Percentiles rank a stretch among this genome's conserved stretches.
These are phyloP conservation scores for Epicoccum sorghinum DNA, from an alignment of 2,329 filamentous ascomycete genomes.

Conservation along the genomic window DNA sequence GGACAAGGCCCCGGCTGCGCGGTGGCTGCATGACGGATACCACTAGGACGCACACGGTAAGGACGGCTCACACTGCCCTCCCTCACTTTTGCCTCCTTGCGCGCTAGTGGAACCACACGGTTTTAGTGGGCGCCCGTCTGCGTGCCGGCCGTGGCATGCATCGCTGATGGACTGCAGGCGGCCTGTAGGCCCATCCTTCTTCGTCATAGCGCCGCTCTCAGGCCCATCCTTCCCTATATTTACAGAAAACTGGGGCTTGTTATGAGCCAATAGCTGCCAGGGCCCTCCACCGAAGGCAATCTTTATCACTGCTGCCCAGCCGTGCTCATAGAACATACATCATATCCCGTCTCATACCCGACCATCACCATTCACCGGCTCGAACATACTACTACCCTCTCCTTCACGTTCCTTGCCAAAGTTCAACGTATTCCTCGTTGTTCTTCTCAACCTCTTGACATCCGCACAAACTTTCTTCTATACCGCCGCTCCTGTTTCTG, in stretches of 20 bases:
- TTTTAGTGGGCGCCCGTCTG: slow-evolving; percentile 32
- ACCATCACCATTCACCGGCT: slow-evolving; percentile 20
- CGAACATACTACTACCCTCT: slow-evolving; percentile 28
- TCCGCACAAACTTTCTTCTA: slow-evolving; percentile 15
- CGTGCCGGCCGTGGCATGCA: slow-evolving; percentile 36
- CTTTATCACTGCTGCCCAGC: slow-evolving; percentile 46
- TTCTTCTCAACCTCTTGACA: slow-evolving; percentile 17
- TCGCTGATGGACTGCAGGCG: slow-evolving; percentile 36
- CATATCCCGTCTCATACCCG: slow-evolving; percentile 44
- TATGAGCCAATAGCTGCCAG: slow-evolving; percentile 35
- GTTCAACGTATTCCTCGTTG: slow-evolving; percentile 21
- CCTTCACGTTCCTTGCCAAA: slow-evolving; percentile 28
- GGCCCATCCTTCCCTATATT: slow-evolving; percentile 47
- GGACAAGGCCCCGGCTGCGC: slow-evolving; percentile 26
- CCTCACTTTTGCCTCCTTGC: slow-evolving; percentile 35
- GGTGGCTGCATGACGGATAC: slow-evolving; percentile 29
- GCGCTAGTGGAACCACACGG: slow-evolving; percentile 30
- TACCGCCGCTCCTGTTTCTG: slow-evolving; percentile 13
- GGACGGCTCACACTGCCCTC: slow-evolving; percentile 26
- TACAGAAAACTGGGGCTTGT: slow-evolving; percentile 41
- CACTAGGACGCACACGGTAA: slow-evolving; percentile 23
- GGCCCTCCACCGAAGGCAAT: slow-evolving; percentile 22
- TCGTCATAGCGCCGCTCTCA: slow-evolving; percentile 46
- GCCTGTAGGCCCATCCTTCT: slow-evolving; percentile 42
- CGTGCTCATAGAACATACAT: slow-evolving; percentile 46